Evolutionary conservation across 768 basidiomycete genomes (phyloP), one percentile per base, ranked within the genome.

Genomic region (Glaciozyma antarctica): DNA sequence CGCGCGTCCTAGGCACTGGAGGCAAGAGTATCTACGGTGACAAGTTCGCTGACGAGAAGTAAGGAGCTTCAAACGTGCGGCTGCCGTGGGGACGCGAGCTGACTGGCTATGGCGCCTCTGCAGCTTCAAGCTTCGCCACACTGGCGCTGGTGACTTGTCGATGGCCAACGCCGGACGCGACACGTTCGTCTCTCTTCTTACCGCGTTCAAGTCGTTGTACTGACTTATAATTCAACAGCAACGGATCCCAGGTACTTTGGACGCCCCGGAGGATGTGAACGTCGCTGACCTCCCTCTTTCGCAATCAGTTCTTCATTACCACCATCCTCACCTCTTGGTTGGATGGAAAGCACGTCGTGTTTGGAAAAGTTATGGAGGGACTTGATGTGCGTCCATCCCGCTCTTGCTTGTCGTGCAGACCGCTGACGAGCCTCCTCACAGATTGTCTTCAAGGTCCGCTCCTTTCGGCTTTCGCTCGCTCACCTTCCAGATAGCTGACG

Each of bases 41-140:
- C 72, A 82, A 81, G 75, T 99, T 99, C 78, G 81, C 86, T 61
- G 94, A 98, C 71, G 95, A 98, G 81, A 98, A 97, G 65, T 70
- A 41, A 76, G 85, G 74, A 34, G 19, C 21, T 3, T 32, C 8
- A 7, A 22, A 21, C 5, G 17, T 54, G 3, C 9, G 5, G 16
- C 7, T 16, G 3, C 19, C 15, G 8, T 7, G 32, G 3, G 19
- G 16, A 15, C 5, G 32, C 16, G 21, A 3, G 30, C 41, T 43
- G 38, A 38, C 17, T 54, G 28, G 56, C 38, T 32, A 15, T 10
- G 4, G 48, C 24, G 12, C 38, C 10, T 56, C 34, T 5, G 92
- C 61, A 63, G 66, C 72, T 95, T 92, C 82, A 95, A 97, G 83
- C 88, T 98, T 76, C 86, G 84, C 76, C 94, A 98, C 81, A 87